Evolutionary conservation across 495 filamentous ascomycete species (phyloP), one percentile per base, ranked within the genome.

Genomic region (Xylaria sp.): DNA sequence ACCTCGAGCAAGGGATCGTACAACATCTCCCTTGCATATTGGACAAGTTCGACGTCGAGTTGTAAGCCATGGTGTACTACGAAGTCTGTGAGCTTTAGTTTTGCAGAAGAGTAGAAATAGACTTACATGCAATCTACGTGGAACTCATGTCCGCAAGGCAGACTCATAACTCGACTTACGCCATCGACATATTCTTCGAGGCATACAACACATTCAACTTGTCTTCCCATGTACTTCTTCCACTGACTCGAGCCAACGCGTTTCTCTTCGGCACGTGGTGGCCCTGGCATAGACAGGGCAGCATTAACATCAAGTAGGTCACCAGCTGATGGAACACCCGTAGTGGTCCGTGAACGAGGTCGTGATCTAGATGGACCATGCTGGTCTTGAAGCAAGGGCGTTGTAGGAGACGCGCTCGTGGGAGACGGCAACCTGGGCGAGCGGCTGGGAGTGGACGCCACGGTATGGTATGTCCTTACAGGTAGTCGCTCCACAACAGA

Each of bases 81-180:
- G 44, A 61, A 46, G 37, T n/a, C 3, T 40, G 75, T 80, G 44
- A 82, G 80, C 68, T 11, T 33, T 21, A 15, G 52, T 29, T 26
- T 31, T 58, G 19, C 4, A 40, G 17, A 66, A n/a, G 6, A 57
- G 19, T 48, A 29, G 35, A 15, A 31, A 8, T 15, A 41, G 24
- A 91, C 95, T 92, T 86, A 98, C 95, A 99, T 98, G 94, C 96
- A 99, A 75, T 96, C 94, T 44, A 85, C 95, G 79, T 99, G 96
- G 80, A 99, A 99, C 76, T 99, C 96, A 78, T 99, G 96, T 29
- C 96, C 96, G 81, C 96, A 99, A n/a, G 96, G 96, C 63, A 99
- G 83, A 73, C 93, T 97, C 96, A 99, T 99, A 21, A 99, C 97
- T 69, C 89, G 85, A 78, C 94, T 97, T 74, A 98, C 90, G 37